These are phyloP conservation scores for Hordeum pubiflorum DNA, from an alignment of 202 grass and related monocot genomes.

Conservation along the genomic window DNA sequence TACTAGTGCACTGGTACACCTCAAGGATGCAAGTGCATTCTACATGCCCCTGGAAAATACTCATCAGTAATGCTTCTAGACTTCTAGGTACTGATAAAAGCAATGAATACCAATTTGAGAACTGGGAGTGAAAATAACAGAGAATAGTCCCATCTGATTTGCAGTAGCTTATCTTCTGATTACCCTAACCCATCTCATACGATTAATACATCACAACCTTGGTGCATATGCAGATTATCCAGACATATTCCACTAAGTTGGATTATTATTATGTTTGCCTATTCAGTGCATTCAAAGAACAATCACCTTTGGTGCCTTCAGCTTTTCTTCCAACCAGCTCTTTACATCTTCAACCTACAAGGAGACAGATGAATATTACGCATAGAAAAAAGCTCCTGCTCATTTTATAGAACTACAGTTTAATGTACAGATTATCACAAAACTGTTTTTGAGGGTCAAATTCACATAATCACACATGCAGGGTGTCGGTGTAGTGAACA, in stretches of 20 bases:
- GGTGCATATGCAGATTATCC: neutral
- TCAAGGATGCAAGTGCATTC: neutral
- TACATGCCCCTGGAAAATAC: neutral
- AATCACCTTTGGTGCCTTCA: conserved; percentile 63
- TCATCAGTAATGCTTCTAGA: neutral
- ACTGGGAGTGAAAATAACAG: neutral
- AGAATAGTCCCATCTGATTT: neutral
- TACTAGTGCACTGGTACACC: neutral
- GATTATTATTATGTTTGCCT: neutral
- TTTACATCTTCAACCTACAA: conserved; percentile 88
- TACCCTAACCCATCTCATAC: neutral
- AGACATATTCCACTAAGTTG: conserved; percentile 19
- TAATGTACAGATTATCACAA: conserved; percentile 4
- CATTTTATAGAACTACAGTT: neutral
- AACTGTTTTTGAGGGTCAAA: neutral
- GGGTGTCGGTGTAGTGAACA: too few relatives aligned
- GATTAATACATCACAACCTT: neutral
- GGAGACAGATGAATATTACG: conserved; percentile 16
- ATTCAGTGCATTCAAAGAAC: conserved; percentile 19
- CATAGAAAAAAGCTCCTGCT: neutral
- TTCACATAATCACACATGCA: neutral
- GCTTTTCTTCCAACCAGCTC: conserved; percentile 79
- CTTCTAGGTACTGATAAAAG: too few relatives aligned
- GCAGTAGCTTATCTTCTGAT: neutral
- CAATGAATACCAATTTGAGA: neutral